phyloP scores from a whole-genome alignment of 345 rosid species.

The Lenwebbia sp. region DNA sequence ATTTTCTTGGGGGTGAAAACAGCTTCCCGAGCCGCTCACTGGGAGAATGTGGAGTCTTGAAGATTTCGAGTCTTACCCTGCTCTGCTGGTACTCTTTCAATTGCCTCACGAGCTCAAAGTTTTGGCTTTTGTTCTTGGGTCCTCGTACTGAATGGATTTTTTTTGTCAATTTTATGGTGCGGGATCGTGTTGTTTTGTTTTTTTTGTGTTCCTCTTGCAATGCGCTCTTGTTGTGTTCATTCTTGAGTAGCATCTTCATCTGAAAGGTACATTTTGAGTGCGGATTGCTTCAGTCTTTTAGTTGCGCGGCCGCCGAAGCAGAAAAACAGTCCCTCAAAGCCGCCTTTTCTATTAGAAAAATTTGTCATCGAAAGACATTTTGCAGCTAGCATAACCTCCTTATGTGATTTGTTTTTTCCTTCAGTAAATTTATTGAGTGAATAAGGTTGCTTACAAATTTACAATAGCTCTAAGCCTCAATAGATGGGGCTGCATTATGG shows the following conservation, averaged over 20 bases:
- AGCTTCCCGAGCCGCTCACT: conserved; percentile 77
- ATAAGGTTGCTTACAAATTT: not conserved
- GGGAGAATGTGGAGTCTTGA: conserved; percentile 71
- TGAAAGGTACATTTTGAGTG: not conserved
- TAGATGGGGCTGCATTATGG: not conserved
- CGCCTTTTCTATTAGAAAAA: not conserved
- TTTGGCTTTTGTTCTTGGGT: not conserved
- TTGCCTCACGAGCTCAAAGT: not conserved
- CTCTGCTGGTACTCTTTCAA: conserved; percentile 31
- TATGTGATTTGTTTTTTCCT: not conserved
- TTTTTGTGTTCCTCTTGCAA: not conserved
- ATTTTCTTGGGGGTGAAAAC: not conserved
- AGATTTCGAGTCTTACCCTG: conserved; percentile 79
- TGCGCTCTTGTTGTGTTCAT: not conserved
- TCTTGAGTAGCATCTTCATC: not conserved
- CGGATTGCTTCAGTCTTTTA: not conserved
- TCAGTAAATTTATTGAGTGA: not conserved
- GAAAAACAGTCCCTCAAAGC: not conserved
- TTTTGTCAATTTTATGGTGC: not conserved
- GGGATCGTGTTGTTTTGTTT: not conserved
- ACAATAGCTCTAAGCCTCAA: not conserved
- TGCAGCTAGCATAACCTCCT: not conserved
- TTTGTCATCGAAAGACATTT: not conserved
- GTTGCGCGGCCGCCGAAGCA: not conserved
- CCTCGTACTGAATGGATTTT: not conserved